Evolutionary conservation across 2,329 filamentous ascomycete genomes (phyloP), one percentile per base, ranked within the genome.

Genomic region (Paraphoma sp.): DNA sequence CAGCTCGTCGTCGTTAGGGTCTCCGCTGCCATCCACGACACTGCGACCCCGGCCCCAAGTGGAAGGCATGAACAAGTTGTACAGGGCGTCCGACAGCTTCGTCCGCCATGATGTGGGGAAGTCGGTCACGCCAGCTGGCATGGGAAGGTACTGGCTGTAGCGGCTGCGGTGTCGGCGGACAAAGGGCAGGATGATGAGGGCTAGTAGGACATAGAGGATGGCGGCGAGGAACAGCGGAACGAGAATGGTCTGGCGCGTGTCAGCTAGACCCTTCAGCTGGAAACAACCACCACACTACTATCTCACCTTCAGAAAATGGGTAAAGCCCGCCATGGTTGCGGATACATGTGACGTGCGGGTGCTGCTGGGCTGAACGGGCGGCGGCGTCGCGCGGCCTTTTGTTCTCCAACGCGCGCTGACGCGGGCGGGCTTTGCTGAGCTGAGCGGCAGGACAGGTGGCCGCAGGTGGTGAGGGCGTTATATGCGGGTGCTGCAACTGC

Each of bases 131-230:
- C 45, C 40, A 54, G 69, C 51, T 40, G 77, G 70, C 41, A 81
- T 71, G 63, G 80, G 80, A 2, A 78, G 73, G 62, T 79, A 78
- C 53, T 81, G 77, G 54, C 67, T 71, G 71, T 81, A 81, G 65
- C 77, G 76, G 54, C 69, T 72, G 64, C 78, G 74, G 62, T 82
- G 76, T 49, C 73, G 76, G 65, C 78, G 78, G 47, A 79, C 66
- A 46, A 82, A 73, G 45, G 80, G 80, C 23, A 82, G 62, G 60
- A 82, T 53, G 57, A 77, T 48, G 64, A 77, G 71, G 60, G 75
- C 75, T 53, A 79, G 65, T 54, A 78, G 56, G 66, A 74, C 53
- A 70, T 81, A 82, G 69, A 82, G 76, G 54, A 73, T 53, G 36
- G 66, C 67, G 54, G 80, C 77, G 60, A 80, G 71, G 62, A 80